A percentile compares a stretch with the other conserved stretches of the same genome.
phyloP scores from a whole-genome alignment of 2,329 filamentous ascomycete genomes.

The Diplodia intermedia region DNA sequence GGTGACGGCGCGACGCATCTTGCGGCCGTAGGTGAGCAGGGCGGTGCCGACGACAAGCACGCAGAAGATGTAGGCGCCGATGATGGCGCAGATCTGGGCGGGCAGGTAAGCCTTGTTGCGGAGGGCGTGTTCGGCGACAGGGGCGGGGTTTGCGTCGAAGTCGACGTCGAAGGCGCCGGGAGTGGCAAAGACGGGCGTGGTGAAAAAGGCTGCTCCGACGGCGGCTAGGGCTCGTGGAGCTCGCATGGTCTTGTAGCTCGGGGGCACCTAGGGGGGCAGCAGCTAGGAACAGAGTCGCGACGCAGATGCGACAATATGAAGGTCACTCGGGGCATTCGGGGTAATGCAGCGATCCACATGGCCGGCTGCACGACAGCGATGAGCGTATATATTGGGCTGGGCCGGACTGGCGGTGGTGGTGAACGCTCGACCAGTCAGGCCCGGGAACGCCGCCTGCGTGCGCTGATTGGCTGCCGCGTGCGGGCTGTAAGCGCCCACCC shows the following conservation, averaged over 20 bases:
- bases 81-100: conserved; percentile 81
- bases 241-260: conserved; percentile 30
- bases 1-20: conserved; percentile 53
- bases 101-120: conserved; percentile 67
- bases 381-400: conserved; percentile 29
- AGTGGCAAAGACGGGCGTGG: conserved; percentile 9
- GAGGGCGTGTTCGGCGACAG: conserved; percentile 41
- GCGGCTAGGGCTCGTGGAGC: conserved; percentile 26
- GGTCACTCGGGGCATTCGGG: conserved; percentile 15
- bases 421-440: conserved; percentile 30
- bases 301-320: conserved; percentile 29
- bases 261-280: background rate
- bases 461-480: conserved; percentile 21
- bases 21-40: conserved; percentile 56
- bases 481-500: conserved; percentile 32
- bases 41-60: conserved; percentile 74
- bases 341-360: conserved; percentile 28
- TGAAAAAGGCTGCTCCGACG: conserved; percentile 19
- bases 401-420: conserved; percentile 16
- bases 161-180: conserved; percentile 33
- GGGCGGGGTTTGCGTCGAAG: conserved; percentile 42
- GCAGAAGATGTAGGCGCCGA: conserved; percentile 81
- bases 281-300: conserved; percentile 16
- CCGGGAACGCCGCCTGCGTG: background rate
- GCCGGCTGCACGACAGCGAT: conserved; percentile 26